Conservation (phyloP, 768 basidiomycete genomes). For the Tylopilus intermedius region DNA sequence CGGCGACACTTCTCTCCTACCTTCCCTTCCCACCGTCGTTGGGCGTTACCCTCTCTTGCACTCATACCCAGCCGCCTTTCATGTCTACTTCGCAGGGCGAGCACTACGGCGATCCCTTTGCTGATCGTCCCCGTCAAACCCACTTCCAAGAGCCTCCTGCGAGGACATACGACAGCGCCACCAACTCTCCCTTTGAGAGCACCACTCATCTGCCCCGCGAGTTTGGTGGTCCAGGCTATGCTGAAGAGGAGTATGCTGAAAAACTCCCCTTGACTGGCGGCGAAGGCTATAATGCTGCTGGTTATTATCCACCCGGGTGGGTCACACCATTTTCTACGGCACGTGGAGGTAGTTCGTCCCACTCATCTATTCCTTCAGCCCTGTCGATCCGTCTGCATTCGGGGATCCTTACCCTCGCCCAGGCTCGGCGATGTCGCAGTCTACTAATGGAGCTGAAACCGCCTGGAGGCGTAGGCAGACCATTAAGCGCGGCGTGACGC, state of each 20-base stretch:
- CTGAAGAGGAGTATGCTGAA: constrained; percentile 70
- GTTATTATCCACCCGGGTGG: constrained; percentile 72
- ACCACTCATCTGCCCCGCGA: constrained; percentile 51
- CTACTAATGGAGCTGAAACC: constrained; percentile 53
- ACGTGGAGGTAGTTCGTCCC: neutral
- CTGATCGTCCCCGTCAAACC: constrained; percentile 58
- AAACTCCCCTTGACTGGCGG: constrained; percentile 69
- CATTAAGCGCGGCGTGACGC: constrained; percentile 89
- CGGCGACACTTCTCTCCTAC: constrained; percentile 7
- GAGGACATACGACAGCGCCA: constrained; percentile 37
- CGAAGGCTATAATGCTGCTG: constrained; percentile 49
- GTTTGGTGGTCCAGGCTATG: constrained; percentile 41
- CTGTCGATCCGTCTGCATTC: constrained; percentile 53
- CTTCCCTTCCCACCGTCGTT: constrained; percentile 5
- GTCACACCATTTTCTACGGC: constrained; percentile 23
- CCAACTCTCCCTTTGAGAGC: constrained; percentile 52
- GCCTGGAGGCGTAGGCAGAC: constrained; percentile 79
- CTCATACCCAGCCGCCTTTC: neutral
- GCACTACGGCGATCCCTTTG: constrained; percentile 62
- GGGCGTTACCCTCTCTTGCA: constrained; percentile 4
- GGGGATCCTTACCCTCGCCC: constrained; percentile 67
- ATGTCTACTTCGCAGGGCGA: constrained; percentile 32
- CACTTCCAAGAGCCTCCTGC: constrained; percentile 56
- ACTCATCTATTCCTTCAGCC: constrained; percentile 27
- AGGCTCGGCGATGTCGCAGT: constrained; percentile 46